Conservation (phyloP, 2,329 filamentous ascomycete species). For the Colletotrichum noveboracense region DNA sequence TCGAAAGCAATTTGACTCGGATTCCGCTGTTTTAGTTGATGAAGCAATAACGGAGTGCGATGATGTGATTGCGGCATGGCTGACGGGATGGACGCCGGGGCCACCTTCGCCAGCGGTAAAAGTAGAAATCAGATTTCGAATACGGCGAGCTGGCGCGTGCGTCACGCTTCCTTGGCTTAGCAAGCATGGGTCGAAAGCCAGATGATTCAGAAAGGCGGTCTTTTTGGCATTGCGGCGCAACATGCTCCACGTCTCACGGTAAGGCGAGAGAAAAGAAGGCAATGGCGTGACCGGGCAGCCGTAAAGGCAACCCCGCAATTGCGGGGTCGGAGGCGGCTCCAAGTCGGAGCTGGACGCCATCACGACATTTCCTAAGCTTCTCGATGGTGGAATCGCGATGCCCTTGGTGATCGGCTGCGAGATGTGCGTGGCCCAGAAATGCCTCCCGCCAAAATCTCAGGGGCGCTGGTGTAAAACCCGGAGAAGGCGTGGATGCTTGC, state of each 20-base stretch:
- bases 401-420: background rate
- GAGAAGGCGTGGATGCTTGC: background rate
- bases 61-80: slow-evolving; percentile 20
- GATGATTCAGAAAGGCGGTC: background rate
- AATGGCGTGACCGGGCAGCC: slow-evolving; percentile 19
- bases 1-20: background rate
- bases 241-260: background rate
- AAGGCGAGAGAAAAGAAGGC: slow-evolving; percentile 1
- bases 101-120: slow-evolving; percentile 8
- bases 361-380: slow-evolving; percentile 1
- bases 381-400: slow-evolving; percentile 1
- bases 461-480: background rate
- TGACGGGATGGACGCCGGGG: slow-evolving; percentile 10
- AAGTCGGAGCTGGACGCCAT: slow-evolving; percentile 3
- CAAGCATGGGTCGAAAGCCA: background rate
- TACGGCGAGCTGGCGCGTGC: background rate
- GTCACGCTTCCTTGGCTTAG: background rate
- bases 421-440: background rate
- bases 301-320: slow-evolving; percentile 8
- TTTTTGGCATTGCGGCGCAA: background rate
- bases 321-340: slow-evolving; percentile 15
- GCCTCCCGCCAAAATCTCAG: background rate
- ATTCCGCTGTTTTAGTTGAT: slow-evolving; percentile 7
- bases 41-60: slow-evolving; percentile 22
- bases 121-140: background rate